Evolutionary conservation across 306 rosid species (phyloP).

Genomic region (Dalbergia cochinchinensis): DNA sequence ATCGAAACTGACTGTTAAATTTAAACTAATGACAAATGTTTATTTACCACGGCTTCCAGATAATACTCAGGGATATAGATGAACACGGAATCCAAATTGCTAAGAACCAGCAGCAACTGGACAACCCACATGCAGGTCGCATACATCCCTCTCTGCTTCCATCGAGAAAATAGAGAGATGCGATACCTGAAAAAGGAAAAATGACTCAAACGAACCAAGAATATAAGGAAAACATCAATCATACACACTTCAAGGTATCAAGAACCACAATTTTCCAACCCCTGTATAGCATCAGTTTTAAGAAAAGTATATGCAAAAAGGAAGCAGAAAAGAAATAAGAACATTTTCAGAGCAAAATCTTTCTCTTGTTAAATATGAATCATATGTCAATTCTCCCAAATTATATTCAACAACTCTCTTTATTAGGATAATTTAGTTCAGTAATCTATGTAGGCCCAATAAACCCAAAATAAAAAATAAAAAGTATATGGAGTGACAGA

Average conservation of each 20-base stretch:
- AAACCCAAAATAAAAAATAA: not conserved
- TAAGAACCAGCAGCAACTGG: conserved; percentile 88
- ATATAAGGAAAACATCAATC: conserved; percentile 8
- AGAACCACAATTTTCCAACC: not conserved
- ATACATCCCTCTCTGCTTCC: conserved; percentile 99
- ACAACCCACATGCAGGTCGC: conserved; percentile 98
- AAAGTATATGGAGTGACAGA: conserved; percentile 1
- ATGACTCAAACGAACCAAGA: conserved; percentile 12
- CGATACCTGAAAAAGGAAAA: conserved; percentile 71
- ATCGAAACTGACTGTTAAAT: conserved; percentile 23
- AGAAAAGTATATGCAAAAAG: not conserved
- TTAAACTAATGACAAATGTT: conserved; percentile 11
- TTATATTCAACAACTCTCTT: not conserved
- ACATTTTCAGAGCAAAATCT: conserved; percentile 11
- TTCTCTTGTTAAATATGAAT: conserved; percentile 29
- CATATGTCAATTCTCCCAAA: conserved; percentile 24
- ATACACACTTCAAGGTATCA: conserved; percentile 10
- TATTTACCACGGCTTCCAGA: conserved; percentile 88
- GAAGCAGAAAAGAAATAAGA: conserved; percentile 28
- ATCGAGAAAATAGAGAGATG: conserved; percentile 73
- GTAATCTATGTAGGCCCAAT: conserved; percentile 32
- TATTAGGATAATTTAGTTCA: not conserved
- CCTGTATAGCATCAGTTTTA: not conserved
- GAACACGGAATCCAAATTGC: conserved; percentile 84
- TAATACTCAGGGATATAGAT: conserved; percentile 89